These are phyloP conservation scores for Dendryphion nanum DNA, from an alignment of 2,329 filamentous ascomycete species.

Conservation along the genomic window DNA sequence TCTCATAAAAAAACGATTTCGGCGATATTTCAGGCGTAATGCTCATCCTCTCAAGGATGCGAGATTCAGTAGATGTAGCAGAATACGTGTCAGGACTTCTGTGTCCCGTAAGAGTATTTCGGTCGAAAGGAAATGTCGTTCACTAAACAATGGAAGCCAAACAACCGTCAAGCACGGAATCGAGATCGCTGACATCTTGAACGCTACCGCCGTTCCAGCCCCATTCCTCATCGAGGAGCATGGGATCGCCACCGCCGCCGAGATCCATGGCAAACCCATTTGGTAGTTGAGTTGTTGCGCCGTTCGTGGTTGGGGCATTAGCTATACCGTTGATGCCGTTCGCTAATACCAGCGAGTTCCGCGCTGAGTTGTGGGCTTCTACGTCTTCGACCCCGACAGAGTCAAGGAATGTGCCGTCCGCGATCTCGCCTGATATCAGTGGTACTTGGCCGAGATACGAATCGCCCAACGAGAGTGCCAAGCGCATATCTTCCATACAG, in stretches of 20 bases:
- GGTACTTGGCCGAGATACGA: constrained; percentile 76
- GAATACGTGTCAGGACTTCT: no score
- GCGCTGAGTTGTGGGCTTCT: constrained; percentile 1
- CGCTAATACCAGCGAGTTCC: constrained; percentile 10
- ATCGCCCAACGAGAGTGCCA: constrained; percentile 74
- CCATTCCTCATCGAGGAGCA: constrained; percentile 36
- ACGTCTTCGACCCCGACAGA: constrained; percentile 26
- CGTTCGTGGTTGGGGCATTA: constrained; percentile 4
- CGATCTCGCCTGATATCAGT: constrained; percentile 67
- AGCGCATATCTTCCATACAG: constrained; percentile 72
- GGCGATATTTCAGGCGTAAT: no score
- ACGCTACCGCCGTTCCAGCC: constrained; percentile 41
- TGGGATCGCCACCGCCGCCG: constrained; percentile 36
- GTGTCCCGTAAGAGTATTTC: no score
- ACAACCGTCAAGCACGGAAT: constrained; percentile 38
- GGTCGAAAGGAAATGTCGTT: no score
- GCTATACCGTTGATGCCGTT: constrained; percentile 11
- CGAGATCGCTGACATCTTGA: constrained; percentile 24
- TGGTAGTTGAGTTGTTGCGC: constrained; percentile 2
- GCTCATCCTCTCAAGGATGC: no score
- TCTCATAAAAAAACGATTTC: no score
- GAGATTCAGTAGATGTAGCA: no score
- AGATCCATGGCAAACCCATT: constrained; percentile 18
- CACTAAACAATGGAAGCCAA: constrained; percentile 5
- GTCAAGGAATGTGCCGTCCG: constrained; percentile 67